These are phyloP conservation scores for Pyricularia sp. DNA, from an alignment of 2,329 filamentous ascomycete genomes.

Conservation along the genomic window DNA sequence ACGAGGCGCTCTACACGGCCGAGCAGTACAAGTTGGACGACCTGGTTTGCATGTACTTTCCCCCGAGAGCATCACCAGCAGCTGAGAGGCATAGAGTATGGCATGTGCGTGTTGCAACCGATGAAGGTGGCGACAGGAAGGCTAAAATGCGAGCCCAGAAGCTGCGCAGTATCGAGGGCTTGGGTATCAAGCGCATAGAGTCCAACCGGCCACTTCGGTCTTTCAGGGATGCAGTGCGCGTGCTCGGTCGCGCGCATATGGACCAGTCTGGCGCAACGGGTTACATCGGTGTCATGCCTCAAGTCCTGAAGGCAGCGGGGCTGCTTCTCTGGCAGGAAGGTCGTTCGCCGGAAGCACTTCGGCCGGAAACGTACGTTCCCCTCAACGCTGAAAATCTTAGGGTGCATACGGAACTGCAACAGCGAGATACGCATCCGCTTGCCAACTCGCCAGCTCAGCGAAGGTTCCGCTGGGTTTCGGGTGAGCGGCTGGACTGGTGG, in stretches of 20 bases:
- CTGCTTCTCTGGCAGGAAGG: background rate
- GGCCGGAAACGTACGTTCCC: background rate
- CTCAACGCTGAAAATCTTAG: background rate
- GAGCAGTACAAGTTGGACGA: constrained; percentile 4
- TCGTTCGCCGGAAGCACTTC: background rate
- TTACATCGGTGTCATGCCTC: background rate
- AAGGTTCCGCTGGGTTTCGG: constrained; percentile 1
- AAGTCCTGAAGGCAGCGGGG: background rate
- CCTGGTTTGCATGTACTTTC: constrained; percentile 1
- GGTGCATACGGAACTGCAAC: background rate
- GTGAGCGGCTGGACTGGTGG: background rate
- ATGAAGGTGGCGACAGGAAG: background rate
- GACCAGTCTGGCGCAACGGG: background rate
- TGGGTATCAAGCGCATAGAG: background rate
- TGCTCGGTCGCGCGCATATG: constrained; percentile 1
- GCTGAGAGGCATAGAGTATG: background rate
- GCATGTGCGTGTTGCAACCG: background rate
- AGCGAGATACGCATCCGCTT: background rate
- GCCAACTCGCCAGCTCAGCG: background rate
- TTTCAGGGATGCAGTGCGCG: constrained; percentile 1
- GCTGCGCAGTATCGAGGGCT: background rate
- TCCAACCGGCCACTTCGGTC: background rate
- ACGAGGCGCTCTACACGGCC: background rate
- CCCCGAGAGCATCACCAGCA: background rate
- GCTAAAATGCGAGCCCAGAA: background rate